A percentile compares a stretch with the other conserved stretches of the same genome.
These are phyloP conservation scores for Incumbomyces lentus DNA, from an alignment of 2,329 filamentous ascomycete genomes.

Conservation along the genomic window DNA sequence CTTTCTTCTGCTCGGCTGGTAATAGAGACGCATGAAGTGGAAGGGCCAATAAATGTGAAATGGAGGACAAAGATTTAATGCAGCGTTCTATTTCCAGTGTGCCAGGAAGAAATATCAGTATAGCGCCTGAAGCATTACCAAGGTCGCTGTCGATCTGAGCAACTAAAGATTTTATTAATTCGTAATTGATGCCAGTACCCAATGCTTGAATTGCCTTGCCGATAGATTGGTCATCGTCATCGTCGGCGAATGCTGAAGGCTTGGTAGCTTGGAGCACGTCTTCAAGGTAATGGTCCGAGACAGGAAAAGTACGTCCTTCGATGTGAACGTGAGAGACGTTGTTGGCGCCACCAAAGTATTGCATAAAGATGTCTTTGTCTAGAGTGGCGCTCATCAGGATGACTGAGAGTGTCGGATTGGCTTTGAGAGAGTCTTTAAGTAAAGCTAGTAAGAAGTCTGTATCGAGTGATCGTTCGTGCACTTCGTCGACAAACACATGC, in stretches of 20 bases:
- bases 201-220: constrained; percentile 62
- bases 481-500: constrained; percentile 91
- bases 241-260: constrained; percentile 22
- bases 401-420: constrained; percentile 70
- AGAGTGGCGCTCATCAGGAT: constrained; percentile 95
- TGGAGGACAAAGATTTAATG: constrained; percentile 55
- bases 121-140: constrained; percentile 63
- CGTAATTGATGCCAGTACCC: constrained; percentile 83
- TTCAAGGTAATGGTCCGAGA: constrained; percentile 81
- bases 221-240: constrained; percentile 39
- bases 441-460: constrained; percentile 89
- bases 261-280: constrained; percentile 73
- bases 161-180: constrained; percentile 70
- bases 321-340: constrained; percentile 77
- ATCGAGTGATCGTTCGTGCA: constrained; percentile 88
- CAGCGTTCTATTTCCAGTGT: constrained; percentile 83
- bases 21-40: constrained; percentile 88
- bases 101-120: constrained; percentile 91
- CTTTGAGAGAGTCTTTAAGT: constrained; percentile 67
- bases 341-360: constrained; percentile 66
- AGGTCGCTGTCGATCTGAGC: constrained; percentile 72
- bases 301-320: constrained; percentile 76
- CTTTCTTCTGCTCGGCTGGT: constrained; percentile 74
- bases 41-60: constrained; percentile 62
- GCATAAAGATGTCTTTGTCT: constrained; percentile 72